Conservation (phyloP, 2,329 filamentous ascomycete species). For the Apiospora marii region DNA sequence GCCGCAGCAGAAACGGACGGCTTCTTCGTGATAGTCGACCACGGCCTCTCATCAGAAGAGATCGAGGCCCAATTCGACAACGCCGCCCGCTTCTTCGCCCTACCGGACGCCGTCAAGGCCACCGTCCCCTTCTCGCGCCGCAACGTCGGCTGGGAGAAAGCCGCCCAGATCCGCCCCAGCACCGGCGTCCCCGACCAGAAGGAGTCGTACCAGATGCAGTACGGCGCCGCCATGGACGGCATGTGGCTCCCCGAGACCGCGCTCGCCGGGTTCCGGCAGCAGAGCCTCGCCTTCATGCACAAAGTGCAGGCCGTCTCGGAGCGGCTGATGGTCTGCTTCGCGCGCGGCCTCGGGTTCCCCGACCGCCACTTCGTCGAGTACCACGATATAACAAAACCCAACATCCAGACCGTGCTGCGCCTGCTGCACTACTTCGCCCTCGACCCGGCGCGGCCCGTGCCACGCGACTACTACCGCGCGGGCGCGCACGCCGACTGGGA, state of each 20-base stretch:
- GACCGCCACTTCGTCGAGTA: conserved; percentile 64
- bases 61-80: conserved; percentile 60
- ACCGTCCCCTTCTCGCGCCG: conserved; percentile 61
- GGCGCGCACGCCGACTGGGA: conserved; percentile 72
- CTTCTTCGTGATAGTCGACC: conserved; percentile 66
- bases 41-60: conserved; percentile 57
- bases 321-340: conserved; percentile 65
- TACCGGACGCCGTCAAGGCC: conserved; percentile 59
- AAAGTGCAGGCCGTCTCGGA: conserved; percentile 60
- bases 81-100: conserved; percentile 61
- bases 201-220: conserved; percentile 70
- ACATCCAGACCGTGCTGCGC: conserved; percentile 62
- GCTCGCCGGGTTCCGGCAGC: conserved; percentile 57
- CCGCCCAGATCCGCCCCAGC: conserved; percentile 64
- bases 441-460: conserved; percentile 45
- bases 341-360: conserved; percentile 61
- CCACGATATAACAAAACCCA: conserved; percentile 57
- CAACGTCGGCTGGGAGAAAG: conserved; percentile 70
- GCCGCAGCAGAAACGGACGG: conserved; percentile 64
- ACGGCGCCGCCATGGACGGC: conserved; percentile 60
- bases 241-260: conserved; percentile 58
- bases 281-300: conserved; percentile 61
- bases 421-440: conserved; percentile 65
- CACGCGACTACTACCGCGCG: conserved; percentile 62
- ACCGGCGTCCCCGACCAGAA: conserved; percentile 67